Base-by-base conservation (phyloP, 129 eudicot genomes). In the Silybum marianum region DNA sequence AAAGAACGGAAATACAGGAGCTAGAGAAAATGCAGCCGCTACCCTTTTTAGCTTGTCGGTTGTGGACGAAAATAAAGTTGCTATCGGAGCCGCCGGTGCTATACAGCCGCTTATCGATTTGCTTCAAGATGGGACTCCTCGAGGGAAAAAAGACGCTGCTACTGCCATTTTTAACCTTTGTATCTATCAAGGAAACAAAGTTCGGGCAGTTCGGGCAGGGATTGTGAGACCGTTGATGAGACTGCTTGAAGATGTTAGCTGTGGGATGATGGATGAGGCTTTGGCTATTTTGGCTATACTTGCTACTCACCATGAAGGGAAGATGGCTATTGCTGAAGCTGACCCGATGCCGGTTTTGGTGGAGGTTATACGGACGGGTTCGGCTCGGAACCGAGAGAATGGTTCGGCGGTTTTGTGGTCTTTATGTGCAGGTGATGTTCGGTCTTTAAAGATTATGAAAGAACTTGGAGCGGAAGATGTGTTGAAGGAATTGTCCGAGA, bases 251-350 rank as follows among this genome's bases (percentile, higher is more conserved):
- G 99, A 95, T 62, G 93, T 90, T 4, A 95, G 96, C 0, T 91
- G 95, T 16, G 98, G 97, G 36, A 95, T 95, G 99, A 90, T 93
- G 84, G 99, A 95, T 67, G 99, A 95, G 81, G 92, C 95, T 3
- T 77, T 95, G 44, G 98, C 98, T 16, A 93, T 95, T 16, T 72
- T 95, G 76, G 98, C 98, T 6, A 91, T 95, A 51, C 84, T 95
- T 4, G 94, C 99, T 0, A 91, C 93, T 69, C 99, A 95, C 86
- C 93, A 85, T 16, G 99, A 95, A 80, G 99, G 98, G 69, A 92
- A 88, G 81, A 65, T 42, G 39, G 98, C 95, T 0, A 93, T 95
- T 39, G 97, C 92, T 16, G 87, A 85, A 80, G 90, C 97, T 13
- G 97, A 90, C 70, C 98, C 99, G 0, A 66, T 92, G 78, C 85